A percentile compares a stretch with the other conserved stretches of the same genome.
Conservation (phyloP, 2,329 filamentous ascomycete species). For the Dactylellina sp. region DNA sequence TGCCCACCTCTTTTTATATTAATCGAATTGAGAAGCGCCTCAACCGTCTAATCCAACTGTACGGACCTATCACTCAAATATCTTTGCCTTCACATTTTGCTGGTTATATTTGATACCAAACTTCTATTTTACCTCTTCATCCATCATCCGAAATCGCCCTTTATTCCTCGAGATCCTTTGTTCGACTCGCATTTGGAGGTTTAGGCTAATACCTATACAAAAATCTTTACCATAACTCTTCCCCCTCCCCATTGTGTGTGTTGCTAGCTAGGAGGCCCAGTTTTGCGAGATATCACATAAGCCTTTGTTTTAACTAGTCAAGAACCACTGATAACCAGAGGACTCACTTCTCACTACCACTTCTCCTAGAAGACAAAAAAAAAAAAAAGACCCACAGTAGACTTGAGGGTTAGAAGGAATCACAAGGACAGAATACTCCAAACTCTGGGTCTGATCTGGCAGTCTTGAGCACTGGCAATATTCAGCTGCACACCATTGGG, state of each 20-base stretch:
- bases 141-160: slow-evolving; percentile 10
- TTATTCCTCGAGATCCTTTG: slow-evolving; percentile 18
- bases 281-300: slow-evolving; percentile 42
- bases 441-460: not conserved
- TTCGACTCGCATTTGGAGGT: slow-evolving; percentile 14
- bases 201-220: slow-evolving; percentile 50
- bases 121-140: slow-evolving; percentile 20
- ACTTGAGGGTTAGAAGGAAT: not conserved
- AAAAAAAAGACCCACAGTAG: not conserved
- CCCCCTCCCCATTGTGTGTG: slow-evolving; percentile 19
- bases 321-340: slow-evolving; percentile 15
- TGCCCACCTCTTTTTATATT: slow-evolving; percentile 57
- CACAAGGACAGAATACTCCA: slow-evolving; percentile 17
- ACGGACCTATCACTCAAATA: slow-evolving; percentile 44
- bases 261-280: slow-evolving; percentile 38
- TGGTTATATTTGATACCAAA: slow-evolving; percentile 9
- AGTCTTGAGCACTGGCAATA: slow-evolving; percentile 19
- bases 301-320: slow-evolving; percentile 36
- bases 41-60: slow-evolving; percentile 56
- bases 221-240: slow-evolving; percentile 33
- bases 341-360: not conserved
- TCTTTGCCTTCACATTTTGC: slow-evolving; percentile 26
- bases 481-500: slow-evolving; percentile 32
- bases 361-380: slow-evolving; percentile 2
- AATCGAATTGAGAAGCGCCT: slow-evolving; percentile 57